Base-by-base conservation (phyloP, 306 rosid species). In the Lithocarpus polystachyus region DNA sequence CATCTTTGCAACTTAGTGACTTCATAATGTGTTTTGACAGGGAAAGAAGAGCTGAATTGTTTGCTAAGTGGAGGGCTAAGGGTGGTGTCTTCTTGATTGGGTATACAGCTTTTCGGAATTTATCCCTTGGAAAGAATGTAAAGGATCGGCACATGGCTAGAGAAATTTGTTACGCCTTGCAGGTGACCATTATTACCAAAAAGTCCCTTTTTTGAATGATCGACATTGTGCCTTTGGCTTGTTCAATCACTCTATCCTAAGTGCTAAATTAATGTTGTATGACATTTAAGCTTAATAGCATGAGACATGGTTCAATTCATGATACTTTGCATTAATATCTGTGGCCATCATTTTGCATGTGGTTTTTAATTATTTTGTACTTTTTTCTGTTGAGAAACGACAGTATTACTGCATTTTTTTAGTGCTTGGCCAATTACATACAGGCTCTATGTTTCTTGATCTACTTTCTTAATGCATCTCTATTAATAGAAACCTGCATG, bases 1-100 rank as follows among this genome's bases (percentile, higher is more conserved):
- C 26, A 20, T 48, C 75, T 73, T 53, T 64, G 80, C 82, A 18
- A 10, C 26, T 33, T 18, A 18, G 17, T 81, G 75, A 76, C 77
- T 14, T 59, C 60, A 69, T 85, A 77, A 37, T 69, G 74, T 24
- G 51, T 84, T 84, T 78, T 45, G 78, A 70, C 89, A 95, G 99
- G 86, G 98, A 95, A 79, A 89, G 89, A 85, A 95, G 98, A 80
- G 88, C 84, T 12, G 92, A 90, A 56, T 79, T 88, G 75, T 89
- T 95, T 74, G 92, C 91, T 33, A 95, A 92, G 81, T 95, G 99
- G 99, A 90, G 96, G 89, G 78, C 86, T 12, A 95, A 95, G 80
- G 99, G 99, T 75, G 99, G 99, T 55, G 87, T 95, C 40, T 93
- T 95, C 88, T 75, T 95, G 80, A 93, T 95, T 79, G 96, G 99